These are phyloP conservation scores for Paracoccidioides brasiliensis DNA, from an alignment of 2,329 filamentous ascomycete species.

Conservation along the genomic window DNA sequence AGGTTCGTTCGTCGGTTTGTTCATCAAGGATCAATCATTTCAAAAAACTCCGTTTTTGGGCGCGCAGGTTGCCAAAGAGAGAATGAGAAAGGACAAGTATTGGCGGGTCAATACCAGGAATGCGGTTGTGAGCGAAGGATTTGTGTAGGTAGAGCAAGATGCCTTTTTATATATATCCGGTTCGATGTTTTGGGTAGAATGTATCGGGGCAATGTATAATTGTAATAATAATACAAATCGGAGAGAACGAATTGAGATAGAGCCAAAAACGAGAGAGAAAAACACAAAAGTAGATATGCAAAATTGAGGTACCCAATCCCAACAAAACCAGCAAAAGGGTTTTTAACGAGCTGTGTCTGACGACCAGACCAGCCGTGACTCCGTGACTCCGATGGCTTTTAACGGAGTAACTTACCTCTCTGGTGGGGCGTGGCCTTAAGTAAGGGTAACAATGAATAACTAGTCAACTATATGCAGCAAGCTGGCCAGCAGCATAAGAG, in stretches of 20 bases:
- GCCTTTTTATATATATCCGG: not conserved
- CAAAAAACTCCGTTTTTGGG: not conserved
- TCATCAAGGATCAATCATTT: not conserved
- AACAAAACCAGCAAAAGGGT: too few relatives aligned
- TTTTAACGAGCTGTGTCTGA: too few relatives aligned
- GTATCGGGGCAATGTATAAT: not conserved
- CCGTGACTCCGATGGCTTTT: too few relatives aligned
- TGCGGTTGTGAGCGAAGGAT: not conserved
- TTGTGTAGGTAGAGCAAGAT: not conserved
- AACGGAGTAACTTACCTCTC: not conserved
- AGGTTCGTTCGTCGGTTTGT: not conserved
- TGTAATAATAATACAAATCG: not conserved
- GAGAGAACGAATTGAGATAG: too few relatives aligned
- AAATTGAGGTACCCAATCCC: too few relatives aligned
- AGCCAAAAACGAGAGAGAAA: too few relatives aligned
- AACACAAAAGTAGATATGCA: too few relatives aligned
- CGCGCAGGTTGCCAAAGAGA: too few relatives aligned
- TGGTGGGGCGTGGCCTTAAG: not conserved
- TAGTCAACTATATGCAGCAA: not conserved
- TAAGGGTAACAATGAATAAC: not conserved
- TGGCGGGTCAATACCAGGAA: not conserved
- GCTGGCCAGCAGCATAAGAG: not conserved
- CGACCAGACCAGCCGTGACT: too few relatives aligned
- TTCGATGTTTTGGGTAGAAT: not conserved
- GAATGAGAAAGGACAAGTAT: not conserved